Evolutionary conservation across 441 rosid species (phyloP), one percentile per base, ranked within the genome.

Genomic region (Biscutella auriculata): DNA sequence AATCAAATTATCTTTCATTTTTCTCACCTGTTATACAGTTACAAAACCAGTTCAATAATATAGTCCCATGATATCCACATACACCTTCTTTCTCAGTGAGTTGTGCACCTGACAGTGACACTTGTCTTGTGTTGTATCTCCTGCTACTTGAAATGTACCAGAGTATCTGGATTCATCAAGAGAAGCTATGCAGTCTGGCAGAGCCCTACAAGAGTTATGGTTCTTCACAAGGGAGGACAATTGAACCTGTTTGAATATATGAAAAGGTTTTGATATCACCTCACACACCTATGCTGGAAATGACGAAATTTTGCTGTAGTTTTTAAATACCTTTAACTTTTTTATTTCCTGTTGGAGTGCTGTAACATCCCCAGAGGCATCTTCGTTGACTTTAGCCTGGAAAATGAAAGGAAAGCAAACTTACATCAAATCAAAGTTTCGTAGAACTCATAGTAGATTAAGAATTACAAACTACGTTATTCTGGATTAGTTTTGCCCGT

Each of bases 401-500:
- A 67, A 69, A 63, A 55, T 35, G 39, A 75, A 69, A 56, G 21
- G 14, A 30, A 57, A 70, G 19, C 25, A 53, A 61, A 47, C 58
- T 25, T 43, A 58, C 42, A 53, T 15, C 48, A 26, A 5, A 21
- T 37, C 28, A 42, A 14, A 41, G 11, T 71, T 75, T 55, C 27
- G 26, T 19, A 16, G 6, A 58, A 34, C 46, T 16, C 10, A 16
- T 43, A 62, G 32, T 47, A 53, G 25, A 14, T 36, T 21, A 53
- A 48, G 36, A 65, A 29, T 14, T 35, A 55, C 40, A 21, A 66
- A 46, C 39, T 83, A 88, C 98, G 65, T 91, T 81, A 70, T 91
- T 91, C 77, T 85, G 95, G 67, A 91, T 91, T 70, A 91, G 88
- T 79, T 91, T 91, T 43, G 96, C 95, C 64, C 98, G 93, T 75